phyloP scores from a whole-genome alignment of 177 flowering plant genomes.

The Tripterygium wilfordii region DNA sequence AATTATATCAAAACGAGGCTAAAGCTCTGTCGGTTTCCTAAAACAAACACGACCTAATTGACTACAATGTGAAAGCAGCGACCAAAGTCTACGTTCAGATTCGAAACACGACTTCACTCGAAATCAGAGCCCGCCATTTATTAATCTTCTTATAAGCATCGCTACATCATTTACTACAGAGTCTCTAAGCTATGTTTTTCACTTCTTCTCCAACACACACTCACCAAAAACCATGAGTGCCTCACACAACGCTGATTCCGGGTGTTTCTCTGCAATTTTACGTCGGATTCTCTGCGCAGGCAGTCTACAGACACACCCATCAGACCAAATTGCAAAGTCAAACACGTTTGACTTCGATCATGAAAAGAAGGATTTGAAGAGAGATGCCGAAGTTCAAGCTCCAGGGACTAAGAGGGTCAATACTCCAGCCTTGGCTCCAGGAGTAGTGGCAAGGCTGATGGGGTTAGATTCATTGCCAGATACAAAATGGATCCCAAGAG shows the following conservation, averaged over 20 bases:
- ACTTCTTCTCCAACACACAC: too few relatives aligned
- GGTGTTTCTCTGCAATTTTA: constrained; percentile 30
- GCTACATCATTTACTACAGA: too few relatives aligned
- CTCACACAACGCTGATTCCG: constrained; percentile 9
- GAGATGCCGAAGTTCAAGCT: constrained; percentile 7
- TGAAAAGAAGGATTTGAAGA: not conserved
- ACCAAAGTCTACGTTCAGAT: too few relatives aligned
- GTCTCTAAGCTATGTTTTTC: too few relatives aligned
- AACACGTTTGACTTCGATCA: not conserved
- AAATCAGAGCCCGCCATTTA: too few relatives aligned
- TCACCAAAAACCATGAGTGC: constrained; percentile 13
- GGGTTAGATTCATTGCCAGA: constrained; percentile 64
- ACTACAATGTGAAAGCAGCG: too few relatives aligned
- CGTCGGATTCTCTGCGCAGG: constrained; percentile 28
- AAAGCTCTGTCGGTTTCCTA: too few relatives aligned
- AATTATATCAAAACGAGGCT: too few relatives aligned
- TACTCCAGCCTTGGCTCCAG: constrained; percentile 19
- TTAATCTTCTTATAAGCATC: too few relatives aligned
- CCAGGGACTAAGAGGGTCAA: not conserved
- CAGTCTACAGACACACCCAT: constrained; percentile 33
- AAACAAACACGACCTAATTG: too few relatives aligned
- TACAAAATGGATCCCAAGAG: constrained; percentile 11
- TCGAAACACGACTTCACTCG: too few relatives aligned
- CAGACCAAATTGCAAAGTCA: constrained; percentile 17
- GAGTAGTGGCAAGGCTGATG: constrained; percentile 69